Percentiles rank a stretch among this genome's conserved stretches.
phyloP scores from a whole-genome alignment of 148 eudicot species.

The Cornus suecica region DNA sequence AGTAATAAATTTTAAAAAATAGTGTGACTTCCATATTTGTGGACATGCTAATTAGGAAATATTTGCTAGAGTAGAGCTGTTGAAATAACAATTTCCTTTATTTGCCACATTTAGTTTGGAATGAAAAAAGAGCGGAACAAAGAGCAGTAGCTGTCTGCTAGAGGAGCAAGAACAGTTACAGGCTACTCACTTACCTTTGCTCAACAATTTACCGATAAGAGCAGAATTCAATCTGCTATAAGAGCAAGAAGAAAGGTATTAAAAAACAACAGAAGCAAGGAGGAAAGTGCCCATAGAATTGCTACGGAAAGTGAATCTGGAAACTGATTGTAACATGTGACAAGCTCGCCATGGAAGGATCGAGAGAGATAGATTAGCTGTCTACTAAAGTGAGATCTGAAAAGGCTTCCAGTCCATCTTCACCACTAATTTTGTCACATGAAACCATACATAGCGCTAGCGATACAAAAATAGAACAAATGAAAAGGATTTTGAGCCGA shows the following conservation, averaged over 20 bases:
- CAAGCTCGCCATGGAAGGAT: not conserved
- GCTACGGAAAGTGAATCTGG: not conserved
- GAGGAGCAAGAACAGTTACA: too few species aligned
- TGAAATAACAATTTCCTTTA: not conserved
- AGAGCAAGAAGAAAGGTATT: not conserved
- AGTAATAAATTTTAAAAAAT: slow-evolving; percentile 1
- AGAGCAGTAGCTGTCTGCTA: too few species aligned
- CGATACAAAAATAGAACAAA: not conserved
- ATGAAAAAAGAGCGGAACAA: not conserved
- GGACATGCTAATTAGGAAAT: not conserved
- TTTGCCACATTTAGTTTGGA: not conserved
- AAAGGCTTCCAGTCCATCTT: not conserved
- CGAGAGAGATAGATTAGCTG: not conserved
- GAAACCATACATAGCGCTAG: not conserved
- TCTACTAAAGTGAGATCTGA: not conserved
- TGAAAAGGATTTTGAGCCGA: not conserved
- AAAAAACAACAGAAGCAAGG: not conserved
- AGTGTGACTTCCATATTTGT: too few species aligned
- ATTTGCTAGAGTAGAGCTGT: not conserved
- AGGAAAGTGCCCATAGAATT: not conserved
- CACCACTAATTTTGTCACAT: slow-evolving; percentile 1
- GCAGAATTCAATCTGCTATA: not conserved
- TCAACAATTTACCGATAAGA: too few species aligned
- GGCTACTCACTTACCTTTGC: too few species aligned
- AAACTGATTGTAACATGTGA: not conserved